Conservation (phyloP, 2,329 filamentous ascomycete genomes). For the Aspergillus unguis region DNA sequence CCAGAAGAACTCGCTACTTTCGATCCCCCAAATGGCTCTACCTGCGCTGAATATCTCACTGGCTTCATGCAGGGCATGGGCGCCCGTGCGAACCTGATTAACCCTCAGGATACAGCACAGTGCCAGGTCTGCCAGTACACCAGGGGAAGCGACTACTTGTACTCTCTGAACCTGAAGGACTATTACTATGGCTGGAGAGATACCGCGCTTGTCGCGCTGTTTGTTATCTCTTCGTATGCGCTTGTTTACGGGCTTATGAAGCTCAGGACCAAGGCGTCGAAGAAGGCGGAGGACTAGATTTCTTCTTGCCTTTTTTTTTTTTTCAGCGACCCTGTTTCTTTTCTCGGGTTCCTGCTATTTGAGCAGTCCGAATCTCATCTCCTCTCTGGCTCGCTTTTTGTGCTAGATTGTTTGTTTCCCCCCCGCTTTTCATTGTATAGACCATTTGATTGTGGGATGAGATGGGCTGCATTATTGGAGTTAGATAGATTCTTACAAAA, state of each 20-base stretch:
- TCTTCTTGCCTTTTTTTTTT: neutral
- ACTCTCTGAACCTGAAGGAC: slow-evolving; percentile 56
- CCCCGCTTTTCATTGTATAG: too few relatives aligned
- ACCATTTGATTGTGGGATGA: neutral
- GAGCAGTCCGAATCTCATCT: neutral
- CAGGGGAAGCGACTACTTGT: slow-evolving; percentile 58
- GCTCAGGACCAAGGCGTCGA: slow-evolving; percentile 34
- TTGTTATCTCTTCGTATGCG: slow-evolving; percentile 54
- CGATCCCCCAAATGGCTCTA: slow-evolving; percentile 40
- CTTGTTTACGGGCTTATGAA: slow-evolving; percentile 43
- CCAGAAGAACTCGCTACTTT: slow-evolving; percentile 27
- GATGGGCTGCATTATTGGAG: neutral
- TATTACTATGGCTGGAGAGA: slow-evolving; percentile 66
- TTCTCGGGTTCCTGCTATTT: neutral
- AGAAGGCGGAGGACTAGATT: slow-evolving; percentile 29
- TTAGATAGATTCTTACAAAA: neutral
- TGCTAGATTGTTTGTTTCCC: neutral
- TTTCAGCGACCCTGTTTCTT: neutral
- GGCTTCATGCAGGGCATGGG: slow-evolving; percentile 51
- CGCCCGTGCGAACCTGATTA: slow-evolving; percentile 52
- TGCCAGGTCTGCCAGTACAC: slow-evolving; percentile 63
- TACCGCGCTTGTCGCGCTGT: slow-evolving; percentile 57
- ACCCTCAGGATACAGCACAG: slow-evolving; percentile 53
- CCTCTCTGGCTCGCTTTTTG: neutral
- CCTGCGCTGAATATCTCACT: slow-evolving; percentile 58